Conservation (phyloP, 2,329 filamentous ascomycete species). For the Talaromyces albobiverticillius region DNA sequence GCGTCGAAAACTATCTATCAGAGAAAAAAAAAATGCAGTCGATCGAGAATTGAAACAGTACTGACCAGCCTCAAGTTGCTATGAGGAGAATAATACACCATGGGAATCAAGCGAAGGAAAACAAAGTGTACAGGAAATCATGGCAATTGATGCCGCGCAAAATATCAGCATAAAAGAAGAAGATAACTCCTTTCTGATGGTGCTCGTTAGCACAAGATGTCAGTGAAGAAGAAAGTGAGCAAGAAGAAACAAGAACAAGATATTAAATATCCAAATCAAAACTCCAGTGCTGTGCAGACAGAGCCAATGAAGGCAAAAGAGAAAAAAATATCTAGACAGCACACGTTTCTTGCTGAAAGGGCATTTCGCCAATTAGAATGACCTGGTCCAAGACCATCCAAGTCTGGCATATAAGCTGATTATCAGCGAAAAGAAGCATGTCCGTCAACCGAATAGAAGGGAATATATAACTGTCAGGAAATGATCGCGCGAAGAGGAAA, state of each 20-base stretch:
- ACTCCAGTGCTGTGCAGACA: conserved; percentile 13
- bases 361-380: too few species aligned
- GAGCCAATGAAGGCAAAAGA: conserved; percentile 5
- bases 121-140: conserved; percentile 6
- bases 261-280: conserved; percentile 9
- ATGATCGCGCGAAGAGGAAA: neutral
- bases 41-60: conserved; percentile 10
- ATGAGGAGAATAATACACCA: conserved; percentile 10
- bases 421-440: neutral
- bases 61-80: conserved; percentile 2
- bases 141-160: neutral
- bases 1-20: conserved; percentile 13
- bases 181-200: conserved; percentile 6
- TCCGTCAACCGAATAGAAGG: neutral
- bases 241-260: neutral
- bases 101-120: conserved; percentile 14
- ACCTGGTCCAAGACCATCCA: too few species aligned
- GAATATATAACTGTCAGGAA: neutral
- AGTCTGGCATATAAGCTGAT: neutral
- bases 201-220: neutral
- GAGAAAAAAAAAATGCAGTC: conserved; percentile 10
- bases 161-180: conserved; percentile 7
- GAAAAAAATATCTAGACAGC: conserved; percentile 7
- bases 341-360: neutral
- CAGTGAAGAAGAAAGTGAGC: neutral